phyloP scores from a whole-genome alignment of 805 yeast genomes.

The Deakozyma indianensis region DNA sequence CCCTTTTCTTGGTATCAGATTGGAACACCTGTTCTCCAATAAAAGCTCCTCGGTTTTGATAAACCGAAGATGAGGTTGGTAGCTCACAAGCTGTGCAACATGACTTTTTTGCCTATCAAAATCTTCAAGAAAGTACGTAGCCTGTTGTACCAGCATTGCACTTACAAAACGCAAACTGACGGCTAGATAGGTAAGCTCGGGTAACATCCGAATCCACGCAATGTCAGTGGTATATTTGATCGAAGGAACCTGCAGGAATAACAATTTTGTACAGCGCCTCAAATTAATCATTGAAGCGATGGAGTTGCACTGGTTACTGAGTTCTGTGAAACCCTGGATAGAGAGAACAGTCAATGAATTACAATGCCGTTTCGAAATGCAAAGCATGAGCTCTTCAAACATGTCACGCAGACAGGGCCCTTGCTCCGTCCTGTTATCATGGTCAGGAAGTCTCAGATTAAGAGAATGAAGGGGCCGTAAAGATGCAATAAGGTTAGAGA shows the following conservation, averaged over 20 bases:
- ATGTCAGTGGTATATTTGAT: neutral
- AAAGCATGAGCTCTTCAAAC: neutral
- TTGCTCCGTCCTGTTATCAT: neutral
- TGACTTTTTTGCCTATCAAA: neutral
- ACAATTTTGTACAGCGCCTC: neutral
- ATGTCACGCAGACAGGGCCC: neutral
- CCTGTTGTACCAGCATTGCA: neutral
- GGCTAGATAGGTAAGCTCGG: neutral
- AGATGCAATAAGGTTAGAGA: neutral
- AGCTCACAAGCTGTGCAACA: neutral
- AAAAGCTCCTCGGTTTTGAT: neutral
- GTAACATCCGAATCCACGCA: neutral
- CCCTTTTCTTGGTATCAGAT: neutral
- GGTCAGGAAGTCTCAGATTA: neutral
- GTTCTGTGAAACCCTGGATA: neutral
- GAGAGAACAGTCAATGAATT: neutral
- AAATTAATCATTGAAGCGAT: neutral
- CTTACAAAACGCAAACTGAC: neutral
- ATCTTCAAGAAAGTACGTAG: neutral
- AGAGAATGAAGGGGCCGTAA: neutral
- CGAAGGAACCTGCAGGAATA: neutral
- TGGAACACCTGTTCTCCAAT: neutral
- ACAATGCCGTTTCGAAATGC: neutral
- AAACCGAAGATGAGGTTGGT: neutral
- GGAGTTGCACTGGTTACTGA: neutral